Percentiles rank a stretch among this genome's conserved stretches.
Evolutionary conservation across 2,329 filamentous ascomycete genomes (phyloP).

Genomic region (Coniella lustricola): DNA sequence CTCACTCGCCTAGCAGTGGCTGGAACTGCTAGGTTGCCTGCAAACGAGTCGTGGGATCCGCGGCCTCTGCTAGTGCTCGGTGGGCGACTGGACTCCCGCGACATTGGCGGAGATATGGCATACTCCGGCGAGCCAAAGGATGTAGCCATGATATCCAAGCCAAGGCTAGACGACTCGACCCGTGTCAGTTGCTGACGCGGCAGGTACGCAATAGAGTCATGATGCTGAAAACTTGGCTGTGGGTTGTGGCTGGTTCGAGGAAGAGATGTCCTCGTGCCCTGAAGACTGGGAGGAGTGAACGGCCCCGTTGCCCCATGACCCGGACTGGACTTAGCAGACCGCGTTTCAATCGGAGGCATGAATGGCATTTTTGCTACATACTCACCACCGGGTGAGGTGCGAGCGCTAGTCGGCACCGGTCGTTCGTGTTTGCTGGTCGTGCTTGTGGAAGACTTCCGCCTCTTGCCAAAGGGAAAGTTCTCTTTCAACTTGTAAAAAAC

Average conservation of each 20-base stretch:
- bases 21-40: not conserved
- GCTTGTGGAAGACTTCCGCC: slow-evolving; percentile 5
- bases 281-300: slow-evolving; percentile 22
- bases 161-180: slow-evolving; percentile 19
- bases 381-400: slow-evolving; percentile 7
- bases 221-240: slow-evolving; percentile 19
- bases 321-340: slow-evolving; percentile 28
- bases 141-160: slow-evolving; percentile 19
- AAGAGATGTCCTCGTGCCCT: slow-evolving; percentile 8
- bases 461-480: slow-evolving; percentile 16
- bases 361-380: slow-evolving; percentile 5
- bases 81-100: slow-evolving; percentile 36
- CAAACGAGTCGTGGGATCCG: slow-evolving; percentile 17
- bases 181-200: slow-evolving; percentile 16
- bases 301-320: slow-evolving; percentile 19
- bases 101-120: slow-evolving; percentile 40
- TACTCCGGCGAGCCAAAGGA: slow-evolving; percentile 19
- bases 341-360: slow-evolving; percentile 11
- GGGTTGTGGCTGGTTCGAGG: slow-evolving; percentile 4
- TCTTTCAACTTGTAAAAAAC: slow-evolving; percentile 18
- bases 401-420: slow-evolving; percentile 3
- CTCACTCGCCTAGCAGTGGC: not conserved
- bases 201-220: slow-evolving; percentile 20
- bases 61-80: slow-evolving; percentile 22
- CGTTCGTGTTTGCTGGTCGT: slow-evolving; percentile 3